Evolutionary conservation across 208 protist genomes (phyloP), one percentile per base, ranked within the genome.

Genomic region (Herpetomonas tarakana): DNA sequence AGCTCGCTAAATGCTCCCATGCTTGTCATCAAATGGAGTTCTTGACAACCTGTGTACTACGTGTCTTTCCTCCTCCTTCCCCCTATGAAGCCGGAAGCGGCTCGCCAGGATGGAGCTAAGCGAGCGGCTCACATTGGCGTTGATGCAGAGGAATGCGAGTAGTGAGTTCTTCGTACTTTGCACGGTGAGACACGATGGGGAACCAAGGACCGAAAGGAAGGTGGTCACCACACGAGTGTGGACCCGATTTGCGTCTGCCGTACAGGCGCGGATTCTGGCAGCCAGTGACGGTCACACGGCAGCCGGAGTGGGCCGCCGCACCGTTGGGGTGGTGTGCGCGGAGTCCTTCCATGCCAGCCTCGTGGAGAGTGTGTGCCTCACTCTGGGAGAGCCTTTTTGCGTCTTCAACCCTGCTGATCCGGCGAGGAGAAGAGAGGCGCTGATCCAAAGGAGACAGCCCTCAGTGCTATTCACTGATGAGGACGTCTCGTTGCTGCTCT

Each of bases 331-430:
- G 14, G 50, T 72, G 49, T 74, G 67, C 30, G 38, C 19, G 21
- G 81, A 87, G 27, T 74, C 70, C 0, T 87, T 83, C 52, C 65
- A 71, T 50, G 41, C 63, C 21, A 76, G 76, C 39, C 18, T 88
- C 24, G 56, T 67, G 26, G 81, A 84, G 61, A 74, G 64, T 26
- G 71, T 64, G 18, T 88, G 76, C 55, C 29, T 88, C 9, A 67
- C 44, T 46, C 30, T 82, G 3, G 73, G 66, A 2, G 49, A 24
- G 26, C 58, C 74, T 0, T 88, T 88, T 49, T 82, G 73, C 24
- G 21, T 76, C 3, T 69, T 81, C 22, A 80, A 76, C 52, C 74
- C 67, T 3, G 56, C 58, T 30, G 77, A 83, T 46, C 77, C 81
- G 1, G 62, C 65, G 28, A 30, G 62, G 25, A 73, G 77, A 0